Conservation (phyloP, 805 yeast species). For the Saturnispora sekii region DNA sequence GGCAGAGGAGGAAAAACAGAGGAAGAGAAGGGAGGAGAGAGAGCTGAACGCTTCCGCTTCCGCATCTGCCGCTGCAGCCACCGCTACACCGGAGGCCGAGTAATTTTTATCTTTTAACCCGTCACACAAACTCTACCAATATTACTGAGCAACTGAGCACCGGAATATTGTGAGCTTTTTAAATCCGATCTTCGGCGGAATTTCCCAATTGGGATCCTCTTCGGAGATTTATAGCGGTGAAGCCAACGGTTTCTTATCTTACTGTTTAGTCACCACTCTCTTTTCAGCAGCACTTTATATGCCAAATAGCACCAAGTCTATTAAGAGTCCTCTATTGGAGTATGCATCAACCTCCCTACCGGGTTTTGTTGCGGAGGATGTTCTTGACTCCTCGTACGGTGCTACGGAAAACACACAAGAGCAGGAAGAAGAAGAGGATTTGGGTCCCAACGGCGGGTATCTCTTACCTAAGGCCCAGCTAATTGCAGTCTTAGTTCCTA, state of each 20-base stretch:
- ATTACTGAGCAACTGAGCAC: too few relatives aligned
- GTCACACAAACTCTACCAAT: too few relatives aligned
- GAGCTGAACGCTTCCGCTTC: constrained; percentile 18
- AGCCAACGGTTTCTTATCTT: neutral
- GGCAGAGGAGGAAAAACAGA: constrained; percentile 33
- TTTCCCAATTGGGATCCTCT: too few relatives aligned
- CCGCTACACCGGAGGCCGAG: neutral
- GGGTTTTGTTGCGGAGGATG: constrained; percentile 22
- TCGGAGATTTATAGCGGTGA: neutral
- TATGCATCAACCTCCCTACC: constrained; percentile 23
- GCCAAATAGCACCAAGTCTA: neutral
- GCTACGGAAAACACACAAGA: constrained; percentile 6
- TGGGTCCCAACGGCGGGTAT: constrained; percentile 14
- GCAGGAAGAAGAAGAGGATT: constrained; percentile 1
- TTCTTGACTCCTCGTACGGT: constrained; percentile 17
- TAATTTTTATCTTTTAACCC: neutral
- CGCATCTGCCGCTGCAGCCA: constrained; percentile 2
- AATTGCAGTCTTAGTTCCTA: constrained; percentile 30
- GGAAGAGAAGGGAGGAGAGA: constrained; percentile 13
- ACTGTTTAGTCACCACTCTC: neutral
- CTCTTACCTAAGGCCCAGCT: constrained; percentile 22
- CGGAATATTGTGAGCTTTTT: too few relatives aligned
- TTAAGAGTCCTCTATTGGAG: constrained; percentile 6
- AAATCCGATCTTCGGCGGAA: too few relatives aligned
- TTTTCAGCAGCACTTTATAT: neutral